Base-by-base conservation (phyloP, 805 yeast genomes). In the Blastobotrys americana region DNA sequence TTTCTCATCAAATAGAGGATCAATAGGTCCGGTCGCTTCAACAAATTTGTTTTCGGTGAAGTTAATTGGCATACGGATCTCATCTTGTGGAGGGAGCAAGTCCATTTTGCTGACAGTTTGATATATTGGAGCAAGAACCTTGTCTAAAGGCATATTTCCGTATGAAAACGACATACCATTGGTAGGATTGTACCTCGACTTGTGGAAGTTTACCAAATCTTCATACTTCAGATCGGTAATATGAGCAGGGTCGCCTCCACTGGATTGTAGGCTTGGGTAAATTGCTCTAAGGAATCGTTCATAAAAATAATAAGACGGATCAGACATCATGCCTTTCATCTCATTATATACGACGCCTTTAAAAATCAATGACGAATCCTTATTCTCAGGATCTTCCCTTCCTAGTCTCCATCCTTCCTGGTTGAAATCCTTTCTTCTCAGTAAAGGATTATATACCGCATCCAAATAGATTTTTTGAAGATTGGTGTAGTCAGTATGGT, bases 391-490 rank as follows among this genome's bases (percentile, higher is more conserved):
- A 43, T 70, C 72, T 43, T 74, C 75, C 53, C 86, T 77, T 63
- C 93, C 98, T 34, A 93, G 67, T 59, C 98, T 78, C 98, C 98
- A 93, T 31, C 98, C 98, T 66, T 93, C 98, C 67, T 93, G 98
- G 50, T 72, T 72, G 60, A 93, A 93, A 63, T 93, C 97, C 45
- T 80, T 81, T 50, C 76, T 74, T 25, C 82, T 74, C 47, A 93
- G 67, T 31, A 86, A 61, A 6, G 98, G 98, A 53, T 78, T 80
- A 46, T 87, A 75, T 0, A 90, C 90, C 4, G 96, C 80, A 54
- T 89, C 95, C 39, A 89, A 68, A 60, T 93, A 93, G 4, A 93
- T 95, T 47, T 78, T 82, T 76, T 88, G 79, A 58, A 93, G 71
- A 58, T 93, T 93, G 25, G 73, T 73, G 61, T 74, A 93, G 61